phyloP scores from a whole-genome alignment of 352 stramenopile species.

The Globisporangium okanoganense region DNA sequence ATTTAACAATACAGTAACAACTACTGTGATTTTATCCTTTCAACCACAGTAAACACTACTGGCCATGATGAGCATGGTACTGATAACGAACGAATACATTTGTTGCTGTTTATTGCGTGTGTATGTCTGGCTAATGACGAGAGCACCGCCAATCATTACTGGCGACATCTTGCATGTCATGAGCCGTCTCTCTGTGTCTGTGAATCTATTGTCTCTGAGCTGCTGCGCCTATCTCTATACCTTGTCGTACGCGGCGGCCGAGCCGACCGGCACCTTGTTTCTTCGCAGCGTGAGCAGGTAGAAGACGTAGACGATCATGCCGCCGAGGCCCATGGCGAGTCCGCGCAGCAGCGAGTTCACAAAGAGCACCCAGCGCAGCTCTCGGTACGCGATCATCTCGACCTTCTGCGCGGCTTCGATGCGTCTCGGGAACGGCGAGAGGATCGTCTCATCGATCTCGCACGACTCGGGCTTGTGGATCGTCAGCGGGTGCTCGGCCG shows the following conservation, averaged over 20 bases:
- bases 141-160: background rate
- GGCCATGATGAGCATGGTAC: background rate
- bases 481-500: constrained; percentile 40
- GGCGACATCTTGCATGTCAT: background rate
- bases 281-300: constrained; percentile 69
- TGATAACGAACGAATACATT: constrained; percentile 5
- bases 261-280: constrained; percentile 32
- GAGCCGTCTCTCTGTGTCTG: background rate
- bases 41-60: no score
- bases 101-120: constrained; percentile 1
- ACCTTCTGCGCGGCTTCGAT: constrained; percentile 69
- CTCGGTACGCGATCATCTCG: constrained; percentile 76
- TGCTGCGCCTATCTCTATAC: constrained; percentile 32
- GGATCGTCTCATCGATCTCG: constrained; percentile 66
- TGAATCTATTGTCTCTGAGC: constrained; percentile 6
- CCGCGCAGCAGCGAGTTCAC: constrained; percentile 74
- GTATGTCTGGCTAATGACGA: background rate
- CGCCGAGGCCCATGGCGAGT: constrained; percentile 65
- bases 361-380: constrained; percentile 79
- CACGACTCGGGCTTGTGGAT: constrained; percentile 63
- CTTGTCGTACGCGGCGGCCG: constrained; percentile 64
- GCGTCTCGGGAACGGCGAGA: constrained; percentile 57
- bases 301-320: constrained; percentile 80
- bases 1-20: background rate
- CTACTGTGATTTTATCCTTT: no score